Base-by-base conservation (phyloP, 164 flowering plant genomes). In the Umbilicus rupestris region DNA sequence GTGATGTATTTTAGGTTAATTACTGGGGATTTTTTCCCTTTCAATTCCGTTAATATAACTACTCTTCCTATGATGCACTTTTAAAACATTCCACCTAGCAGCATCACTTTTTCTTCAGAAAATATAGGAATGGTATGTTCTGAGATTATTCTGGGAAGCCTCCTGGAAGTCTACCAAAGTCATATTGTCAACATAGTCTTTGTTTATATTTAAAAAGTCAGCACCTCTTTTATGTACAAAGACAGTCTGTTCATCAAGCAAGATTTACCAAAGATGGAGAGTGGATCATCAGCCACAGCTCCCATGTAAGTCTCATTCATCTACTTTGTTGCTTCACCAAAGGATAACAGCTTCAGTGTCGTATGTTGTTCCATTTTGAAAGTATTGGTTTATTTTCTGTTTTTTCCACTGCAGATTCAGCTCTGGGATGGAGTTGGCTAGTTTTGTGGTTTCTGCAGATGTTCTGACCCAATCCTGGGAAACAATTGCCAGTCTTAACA, bases 401-500 rank as follows among this genome's bases (percentile, higher is more conserved):
- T 15, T 26, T 12, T 59, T 66, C 12, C 7, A 1, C 28, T 68
- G 60, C 71, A 79, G 82, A 52, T 79, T 77, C 46, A 70, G 71
- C 73, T 58, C 66, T 64, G 82, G 82, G 9, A 7, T 63, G 7
- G 79, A 81, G 52, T 28, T 76, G 29, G 80, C 75, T n/a, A 73
- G 37, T 58, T 41, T 77, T 39, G 55, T 68, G 57, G 73, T 66
- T 24, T 42, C 69, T 57, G 74, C 81, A 7, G 75, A 64, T 45
- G 62, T 74, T 7, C 69, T 77, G 20, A 33, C 63, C 0, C 50
- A 6, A 7, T 69, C 79, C 33, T 77, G 69, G 77, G 41, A 1
- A 2, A 64, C 69, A 19, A 73, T 79, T 66, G 30, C 19, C 16
- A 62, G 42, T 2, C 64, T 62, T 7, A 9, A 66, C 20, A 26